Evolutionary conservation across 2,329 filamentous ascomycete species (phyloP), one percentile per base, ranked within the genome.

Genomic region (Colletotrichum trifolii): DNA sequence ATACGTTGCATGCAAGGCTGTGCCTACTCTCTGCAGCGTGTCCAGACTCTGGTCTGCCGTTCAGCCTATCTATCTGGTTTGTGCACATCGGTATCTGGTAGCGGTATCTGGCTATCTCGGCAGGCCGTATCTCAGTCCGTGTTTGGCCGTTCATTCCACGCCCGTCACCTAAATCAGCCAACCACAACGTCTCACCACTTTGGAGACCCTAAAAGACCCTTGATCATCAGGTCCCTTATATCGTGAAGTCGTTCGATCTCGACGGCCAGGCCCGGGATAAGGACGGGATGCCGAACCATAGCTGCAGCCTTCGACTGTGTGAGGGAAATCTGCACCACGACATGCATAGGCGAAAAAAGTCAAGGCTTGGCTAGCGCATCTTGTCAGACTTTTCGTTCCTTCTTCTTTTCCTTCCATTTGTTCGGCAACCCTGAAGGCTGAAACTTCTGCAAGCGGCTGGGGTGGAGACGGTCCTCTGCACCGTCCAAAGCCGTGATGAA

Each of bases 361-460:
- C 13, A 10, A 17, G 5, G 17, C 43, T 46, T 46, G 15, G 15
- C 15, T 17, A 9, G 17, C 15, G 43, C 43, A 11, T 46, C 43
- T 15, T 25, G 25, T 25, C 25, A 25, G 25, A 25, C 1, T 25
- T 17, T 46, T 15, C 15, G 15, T 15, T 17, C 43, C 43, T 46
- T 15, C 43, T n/a, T 17, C 46, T 40, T 45, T 38, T 34, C 12
- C 38, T 42, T 62, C 38, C 38, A 4, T 38, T 34, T 47, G 40
- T 53, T 50, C 49, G 34, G 25, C 17, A 57, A 46, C 57, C 50
- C 46, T 50, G 47, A 61, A 65, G 57, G 50, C 57, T 65, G 62
- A 65, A 61, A 65, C 62, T 65, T 61, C 50, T 65, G 52, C 47
- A 65, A 25, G 25, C 25, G 25, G 57, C 56, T 57, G 57, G 59